These are phyloP conservation scores for Penicillium ochrochloron DNA, from an alignment of 495 filamentous ascomycete species.

Conservation along the genomic window DNA sequence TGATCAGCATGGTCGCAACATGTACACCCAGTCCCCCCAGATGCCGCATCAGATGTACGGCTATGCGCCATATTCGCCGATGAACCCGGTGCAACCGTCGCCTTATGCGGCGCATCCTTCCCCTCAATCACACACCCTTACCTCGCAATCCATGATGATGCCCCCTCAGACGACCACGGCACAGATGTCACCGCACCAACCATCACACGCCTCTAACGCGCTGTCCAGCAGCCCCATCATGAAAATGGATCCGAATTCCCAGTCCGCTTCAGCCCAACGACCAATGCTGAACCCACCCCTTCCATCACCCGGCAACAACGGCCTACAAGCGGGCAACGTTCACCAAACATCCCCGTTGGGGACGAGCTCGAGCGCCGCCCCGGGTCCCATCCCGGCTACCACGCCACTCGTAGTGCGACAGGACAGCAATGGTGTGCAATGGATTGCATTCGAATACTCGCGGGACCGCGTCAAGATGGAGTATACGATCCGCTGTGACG, in stretches of 20 bases:
- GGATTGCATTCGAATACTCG: constrained; percentile 99
- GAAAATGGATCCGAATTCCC: constrained; percentile 52
- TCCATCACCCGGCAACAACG: constrained; percentile 52
- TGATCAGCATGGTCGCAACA: constrained; percentile 79
- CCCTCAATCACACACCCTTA: constrained; percentile 69
- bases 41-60: constrained; percentile 77
- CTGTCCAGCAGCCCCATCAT: constrained; percentile 44
- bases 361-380: constrained; percentile 85
- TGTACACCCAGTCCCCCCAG: constrained; percentile 81
- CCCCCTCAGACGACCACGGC: constrained; percentile 67
- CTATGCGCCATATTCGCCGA: constrained; percentile 76
- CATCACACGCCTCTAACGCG: constrained; percentile 46
- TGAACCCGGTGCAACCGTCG: constrained; percentile 70
- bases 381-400: constrained; percentile 98
- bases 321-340: constrained; percentile 57
- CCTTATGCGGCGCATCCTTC: constrained; percentile 76
- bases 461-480: constrained; percentile 98
- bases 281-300: constrained; percentile 48
- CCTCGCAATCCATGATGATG: constrained; percentile 66
- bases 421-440: constrained; percentile 95
- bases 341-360: constrained; percentile 47
- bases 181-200: constrained; percentile 58
- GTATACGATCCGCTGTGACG: constrained; percentile 97
- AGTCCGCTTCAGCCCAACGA: constrained; percentile 44
- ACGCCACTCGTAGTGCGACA: constrained; percentile 94